phyloP scores from a whole-genome alignment of 805 yeast species.

The Myxozyma mucilagina region DNA sequence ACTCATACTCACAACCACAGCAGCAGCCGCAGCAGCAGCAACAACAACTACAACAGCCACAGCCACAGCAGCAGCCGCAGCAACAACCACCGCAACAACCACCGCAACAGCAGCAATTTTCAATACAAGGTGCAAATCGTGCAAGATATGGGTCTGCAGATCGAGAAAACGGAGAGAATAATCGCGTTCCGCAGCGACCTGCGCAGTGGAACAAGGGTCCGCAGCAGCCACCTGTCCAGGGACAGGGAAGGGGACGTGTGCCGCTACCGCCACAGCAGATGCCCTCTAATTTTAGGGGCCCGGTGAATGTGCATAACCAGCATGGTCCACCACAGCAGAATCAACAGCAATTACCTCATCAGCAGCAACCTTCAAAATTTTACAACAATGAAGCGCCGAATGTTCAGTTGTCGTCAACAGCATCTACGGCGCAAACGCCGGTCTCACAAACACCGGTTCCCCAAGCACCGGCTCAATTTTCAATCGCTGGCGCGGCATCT shows the following conservation, averaged over 20 bases:
- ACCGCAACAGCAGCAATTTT: not conserved
- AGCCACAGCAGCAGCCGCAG: not conserved
- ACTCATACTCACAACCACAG: not conserved
- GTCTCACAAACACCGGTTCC: no score
- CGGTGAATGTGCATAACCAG: no score
- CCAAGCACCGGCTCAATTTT: no score
- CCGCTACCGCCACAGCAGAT: no score
- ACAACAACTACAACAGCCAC: not conserved
- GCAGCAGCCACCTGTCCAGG: not conserved
- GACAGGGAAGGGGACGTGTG: not conserved
- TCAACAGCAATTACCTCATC: no score
- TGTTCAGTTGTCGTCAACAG: no score
- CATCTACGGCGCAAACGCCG: no score
- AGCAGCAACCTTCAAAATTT: no score
- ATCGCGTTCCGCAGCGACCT: not conserved
- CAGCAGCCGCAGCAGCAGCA: constrained; percentile 6
- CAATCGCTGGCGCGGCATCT: no score
- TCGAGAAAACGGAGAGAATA: not conserved
- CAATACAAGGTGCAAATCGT: not conserved
- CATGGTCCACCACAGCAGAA: no score
- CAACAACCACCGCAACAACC: not conserved
- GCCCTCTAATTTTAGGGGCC: no score
- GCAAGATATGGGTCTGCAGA: not conserved
- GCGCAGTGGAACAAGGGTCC: not conserved
- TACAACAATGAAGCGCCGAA: no score